Conservation (phyloP, 2,329 filamentous ascomycete genomes). For the Coniochaeta sp. region DNA sequence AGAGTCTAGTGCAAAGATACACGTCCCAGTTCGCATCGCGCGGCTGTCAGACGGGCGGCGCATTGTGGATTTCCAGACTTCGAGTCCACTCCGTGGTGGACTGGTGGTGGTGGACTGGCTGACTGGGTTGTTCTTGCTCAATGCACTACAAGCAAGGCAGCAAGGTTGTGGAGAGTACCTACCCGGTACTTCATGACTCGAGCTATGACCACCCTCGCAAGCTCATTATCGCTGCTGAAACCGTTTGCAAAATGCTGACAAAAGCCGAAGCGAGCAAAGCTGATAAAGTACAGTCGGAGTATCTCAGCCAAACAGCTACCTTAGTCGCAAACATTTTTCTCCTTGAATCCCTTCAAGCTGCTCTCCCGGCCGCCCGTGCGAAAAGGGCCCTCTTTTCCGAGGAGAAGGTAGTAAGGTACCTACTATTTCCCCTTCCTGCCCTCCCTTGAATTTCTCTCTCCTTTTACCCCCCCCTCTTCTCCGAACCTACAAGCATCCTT, state of each 20-base stretch:
- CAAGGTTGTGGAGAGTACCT: background rate
- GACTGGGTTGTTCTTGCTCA: background rate
- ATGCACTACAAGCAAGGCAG: background rate
- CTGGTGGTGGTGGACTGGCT: too few species aligned
- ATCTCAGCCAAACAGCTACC: background rate
- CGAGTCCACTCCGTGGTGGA: too few species aligned
- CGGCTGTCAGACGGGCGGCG: too few species aligned
- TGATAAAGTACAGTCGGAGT: background rate
- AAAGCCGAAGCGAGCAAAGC: background rate
- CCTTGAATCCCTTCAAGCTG: background rate
- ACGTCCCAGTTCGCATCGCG: too few species aligned
- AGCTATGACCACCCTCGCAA: background rate
- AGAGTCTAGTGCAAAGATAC: too few species aligned
- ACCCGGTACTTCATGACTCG: background rate
- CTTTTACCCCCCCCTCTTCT: conserved; percentile 5
- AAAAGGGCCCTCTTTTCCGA: background rate
- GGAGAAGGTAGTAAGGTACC: background rate
- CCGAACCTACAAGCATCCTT: background rate
- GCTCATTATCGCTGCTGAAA: background rate
- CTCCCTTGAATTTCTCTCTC: conserved; percentile 4
- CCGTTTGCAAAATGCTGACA: background rate
- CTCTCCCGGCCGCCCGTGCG: background rate
- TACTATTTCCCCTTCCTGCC: background rate
- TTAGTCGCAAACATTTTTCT: background rate
- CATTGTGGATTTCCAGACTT: too few species aligned